Evolutionary conservation across 2,329 filamentous ascomycete genomes (phyloP).

Genomic region (Pyrenochaeta sp.): DNA sequence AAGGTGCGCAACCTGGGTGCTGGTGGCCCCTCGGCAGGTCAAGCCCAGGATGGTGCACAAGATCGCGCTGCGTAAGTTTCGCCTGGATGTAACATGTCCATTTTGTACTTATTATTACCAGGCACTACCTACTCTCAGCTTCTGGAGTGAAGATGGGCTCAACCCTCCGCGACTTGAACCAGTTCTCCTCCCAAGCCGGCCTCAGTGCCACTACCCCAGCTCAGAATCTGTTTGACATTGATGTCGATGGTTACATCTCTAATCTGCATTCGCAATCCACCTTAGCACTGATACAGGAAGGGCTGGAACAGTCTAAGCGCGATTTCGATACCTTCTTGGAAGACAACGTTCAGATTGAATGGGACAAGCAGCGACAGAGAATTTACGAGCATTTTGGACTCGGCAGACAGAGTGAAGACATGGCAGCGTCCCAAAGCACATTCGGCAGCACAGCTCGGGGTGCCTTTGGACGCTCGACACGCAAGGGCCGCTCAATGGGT

Average conservation of each 20-base stretch:
- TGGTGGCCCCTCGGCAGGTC: constrained; percentile 69
- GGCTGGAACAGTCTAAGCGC: constrained; percentile 84
- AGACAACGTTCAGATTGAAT: constrained; percentile 93
- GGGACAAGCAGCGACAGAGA: constrained; percentile 89
- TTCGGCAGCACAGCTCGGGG: constrained; percentile 48
- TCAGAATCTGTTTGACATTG: constrained; percentile 59
- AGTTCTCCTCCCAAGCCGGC: constrained; percentile 73
- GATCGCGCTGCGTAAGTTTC: constrained; percentile 61
- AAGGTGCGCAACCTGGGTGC: constrained; percentile 80
- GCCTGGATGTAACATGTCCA: not conserved
- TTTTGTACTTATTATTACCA: constrained; percentile 49
- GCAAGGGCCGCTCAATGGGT: constrained; percentile 52
- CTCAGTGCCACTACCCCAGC: constrained; percentile 61
- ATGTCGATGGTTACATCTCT: constrained; percentile 76
- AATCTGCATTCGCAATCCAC: constrained; percentile 91
- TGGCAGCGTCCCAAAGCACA: constrained; percentile 47
- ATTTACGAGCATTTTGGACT: constrained; percentile 98
- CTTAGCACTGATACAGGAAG: constrained; percentile 88
- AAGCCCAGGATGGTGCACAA: constrained; percentile 52
- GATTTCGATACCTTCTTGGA: constrained; percentile 96
- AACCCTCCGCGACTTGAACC: constrained; percentile 85
- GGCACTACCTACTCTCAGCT: constrained; percentile 90
- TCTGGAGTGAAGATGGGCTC: constrained; percentile 90
- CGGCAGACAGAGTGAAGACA: constrained; percentile 55
- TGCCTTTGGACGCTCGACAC: constrained; percentile 63